A percentile compares a stretch with the other conserved stretches of the same genome.
Conservation (phyloP, 345 rosid species). For the Durio zibethinus region DNA sequence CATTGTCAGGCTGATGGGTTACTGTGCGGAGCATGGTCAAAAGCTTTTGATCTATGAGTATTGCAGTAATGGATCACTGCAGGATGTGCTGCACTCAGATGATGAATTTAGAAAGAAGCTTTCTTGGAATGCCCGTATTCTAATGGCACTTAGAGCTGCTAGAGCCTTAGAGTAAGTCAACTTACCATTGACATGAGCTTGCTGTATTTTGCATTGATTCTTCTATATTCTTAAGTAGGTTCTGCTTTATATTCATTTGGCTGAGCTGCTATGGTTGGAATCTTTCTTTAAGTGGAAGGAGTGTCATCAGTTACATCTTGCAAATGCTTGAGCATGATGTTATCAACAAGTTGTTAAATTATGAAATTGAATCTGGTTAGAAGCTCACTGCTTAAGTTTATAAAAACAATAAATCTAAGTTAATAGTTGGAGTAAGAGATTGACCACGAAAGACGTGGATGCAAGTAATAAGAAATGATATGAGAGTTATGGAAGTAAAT, state of each 20-base stretch:
- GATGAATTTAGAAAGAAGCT: conserved; percentile 64
- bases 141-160: conserved; percentile 92
- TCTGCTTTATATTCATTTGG: conserved; percentile 4
- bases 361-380: background rate
- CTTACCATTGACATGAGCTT: background rate
- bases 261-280: background rate
- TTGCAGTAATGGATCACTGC: conserved; percentile 79
- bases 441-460: too few relatives aligned
- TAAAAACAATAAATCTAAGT: background rate
- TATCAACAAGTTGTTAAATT: background rate
- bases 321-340: background rate
- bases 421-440: background rate
- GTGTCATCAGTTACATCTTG: background rate
- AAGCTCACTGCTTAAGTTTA: background rate
- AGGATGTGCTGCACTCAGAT: conserved; percentile 78
- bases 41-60: conserved; percentile 88
- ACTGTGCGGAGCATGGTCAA: conserved; percentile 92
- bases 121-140: conserved; percentile 78
- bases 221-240: conserved; percentile 8
- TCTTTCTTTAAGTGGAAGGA: background rate
- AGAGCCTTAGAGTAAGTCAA: conserved; percentile 86
- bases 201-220: background rate
- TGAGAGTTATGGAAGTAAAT: too few relatives aligned
- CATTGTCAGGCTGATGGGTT: conserved; percentile 85
- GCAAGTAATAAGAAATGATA: too few relatives aligned